Conservation (phyloP, 176 grass and related monocot species). For the Saccharum spontaneum region DNA sequence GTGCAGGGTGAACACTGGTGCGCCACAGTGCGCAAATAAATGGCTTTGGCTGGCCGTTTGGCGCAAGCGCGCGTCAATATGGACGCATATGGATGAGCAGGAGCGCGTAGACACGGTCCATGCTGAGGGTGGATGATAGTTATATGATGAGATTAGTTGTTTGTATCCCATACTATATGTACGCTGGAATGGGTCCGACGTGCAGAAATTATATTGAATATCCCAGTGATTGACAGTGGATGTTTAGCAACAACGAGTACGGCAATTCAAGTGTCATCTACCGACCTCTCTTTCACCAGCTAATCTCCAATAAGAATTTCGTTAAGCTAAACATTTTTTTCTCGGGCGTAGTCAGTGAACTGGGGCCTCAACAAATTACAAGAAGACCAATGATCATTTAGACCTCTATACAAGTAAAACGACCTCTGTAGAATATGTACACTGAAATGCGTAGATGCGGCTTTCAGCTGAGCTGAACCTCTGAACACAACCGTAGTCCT, state of each 20-base stretch:
- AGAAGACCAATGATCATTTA: constrained; percentile 16
- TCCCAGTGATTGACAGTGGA: background rate
- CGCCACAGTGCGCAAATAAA: background rate
- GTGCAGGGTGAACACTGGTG: background rate
- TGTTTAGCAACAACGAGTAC: background rate
- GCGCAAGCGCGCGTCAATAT: background rate
- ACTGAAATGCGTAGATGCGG: constrained; percentile 4
- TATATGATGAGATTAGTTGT: background rate
- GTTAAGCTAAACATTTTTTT: background rate
- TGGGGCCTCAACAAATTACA: constrained; percentile 15
- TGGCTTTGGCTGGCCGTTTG: background rate
- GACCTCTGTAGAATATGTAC: constrained; percentile 35
- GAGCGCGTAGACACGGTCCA: background rate
- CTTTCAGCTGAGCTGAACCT: constrained; percentile 18
- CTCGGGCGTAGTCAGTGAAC: background rate
- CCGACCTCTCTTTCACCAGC: background rate
- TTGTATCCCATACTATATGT: background rate
- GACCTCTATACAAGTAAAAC: constrained; percentile 14
- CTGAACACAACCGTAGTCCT: constrained; percentile 8
- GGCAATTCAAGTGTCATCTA: background rate
- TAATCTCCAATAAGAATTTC: background rate
- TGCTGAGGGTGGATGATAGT: background rate
- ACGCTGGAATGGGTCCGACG: background rate
- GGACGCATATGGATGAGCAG: background rate
- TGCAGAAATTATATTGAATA: background rate